These are phyloP conservation scores for Tricholoma hemisulphureum DNA, from an alignment of 768 basidiomycete genomes.

Conservation along the genomic window DNA sequence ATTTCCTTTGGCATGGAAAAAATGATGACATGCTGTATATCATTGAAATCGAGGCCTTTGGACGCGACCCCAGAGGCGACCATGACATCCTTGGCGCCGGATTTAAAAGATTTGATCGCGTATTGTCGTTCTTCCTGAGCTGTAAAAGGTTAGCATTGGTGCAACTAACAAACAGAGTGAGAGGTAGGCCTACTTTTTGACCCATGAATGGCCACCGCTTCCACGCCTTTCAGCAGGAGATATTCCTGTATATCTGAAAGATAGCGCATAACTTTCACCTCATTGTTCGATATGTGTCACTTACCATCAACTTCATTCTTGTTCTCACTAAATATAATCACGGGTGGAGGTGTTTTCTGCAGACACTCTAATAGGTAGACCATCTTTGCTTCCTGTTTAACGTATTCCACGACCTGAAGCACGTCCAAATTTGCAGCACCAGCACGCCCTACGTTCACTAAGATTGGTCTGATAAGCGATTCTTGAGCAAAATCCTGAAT, in stretches of 20 bases:
- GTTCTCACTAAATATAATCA: constrained; percentile 97
- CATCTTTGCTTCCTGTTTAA: constrained; percentile 99
- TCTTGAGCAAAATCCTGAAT: constrained; percentile 99
- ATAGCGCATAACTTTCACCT: background rate
- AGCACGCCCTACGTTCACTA: constrained; percentile 97
- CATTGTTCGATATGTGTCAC: constrained; percentile 14
- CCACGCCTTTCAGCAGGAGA: constrained; percentile 91
- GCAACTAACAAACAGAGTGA: background rate
- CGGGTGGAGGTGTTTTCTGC: constrained; percentile 97
- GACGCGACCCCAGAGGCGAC: constrained; percentile 97
- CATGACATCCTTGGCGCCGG: constrained; percentile 98
- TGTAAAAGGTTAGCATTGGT: constrained; percentile 28
- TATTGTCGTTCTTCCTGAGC: constrained; percentile 99
- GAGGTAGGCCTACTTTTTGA: constrained; percentile 72
- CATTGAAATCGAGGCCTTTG: constrained; percentile 97
- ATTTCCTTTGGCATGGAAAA: constrained; percentile 99
- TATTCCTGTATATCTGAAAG: constrained; percentile 94
- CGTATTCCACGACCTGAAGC: constrained; percentile 95
- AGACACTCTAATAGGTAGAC: constrained; percentile 96
- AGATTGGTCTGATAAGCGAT: constrained; percentile 89
- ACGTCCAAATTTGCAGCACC: constrained; percentile 98
- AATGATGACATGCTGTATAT: constrained; percentile 98
- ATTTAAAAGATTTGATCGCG: constrained; percentile 97
- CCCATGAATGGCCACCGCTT: constrained; percentile 98
- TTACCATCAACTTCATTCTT: constrained; percentile 99